Base-by-base conservation (phyloP, 768 basidiomycete genomes). In the Phylloporus arenicola region DNA sequence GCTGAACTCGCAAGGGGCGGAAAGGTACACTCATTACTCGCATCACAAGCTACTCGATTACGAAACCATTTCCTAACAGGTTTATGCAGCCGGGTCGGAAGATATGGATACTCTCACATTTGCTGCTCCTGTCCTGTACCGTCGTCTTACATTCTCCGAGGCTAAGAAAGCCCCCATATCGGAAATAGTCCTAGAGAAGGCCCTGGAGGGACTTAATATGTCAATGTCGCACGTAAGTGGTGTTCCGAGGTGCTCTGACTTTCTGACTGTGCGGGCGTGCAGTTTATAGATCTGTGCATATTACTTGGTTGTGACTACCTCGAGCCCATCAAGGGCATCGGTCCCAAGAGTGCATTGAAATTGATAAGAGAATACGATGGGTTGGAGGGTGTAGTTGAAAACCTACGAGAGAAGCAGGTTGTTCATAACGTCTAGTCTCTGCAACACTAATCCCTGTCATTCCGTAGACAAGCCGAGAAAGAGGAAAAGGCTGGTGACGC, bases 21-120 rank as follows among this genome's bases (percentile, higher is more conserved):
- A 50, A 92, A 95, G 75, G 95, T 86, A 45, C 13, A 53, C 24
- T 19, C n/a, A 41, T 11, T 30, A 13, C 47, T 38, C 43, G 30
- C 34, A 16, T 37, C 6, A 24, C 50, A 3, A 11, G 27, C 43
- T 11, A 4, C 16, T 30, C 22, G 0, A 35, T 22, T 37, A 17
- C n/a, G 45, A 41, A 57, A 13, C 16, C 14, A 10, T 43, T 37
- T 39, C 34, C 46, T 27, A 14, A 5, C 45, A 92, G 90, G 92
- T 98, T 24, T 98, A 91, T 65, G 96, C 91, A 1, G 94, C 96
- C 8, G 96, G 96, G 13, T 96, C 94, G 0, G 96, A 98, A 70
- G 96, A 99, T 68, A 99, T 99, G 96, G 96, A 99, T 62, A 99
- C 96, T 8, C 81, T 99, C 19, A 99, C 96, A 1, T 99, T 99